Evolutionary conservation across 495 filamentous ascomycete species (phyloP), one percentile per base, ranked within the genome.

Genomic region (Podospora anserina): DNA sequence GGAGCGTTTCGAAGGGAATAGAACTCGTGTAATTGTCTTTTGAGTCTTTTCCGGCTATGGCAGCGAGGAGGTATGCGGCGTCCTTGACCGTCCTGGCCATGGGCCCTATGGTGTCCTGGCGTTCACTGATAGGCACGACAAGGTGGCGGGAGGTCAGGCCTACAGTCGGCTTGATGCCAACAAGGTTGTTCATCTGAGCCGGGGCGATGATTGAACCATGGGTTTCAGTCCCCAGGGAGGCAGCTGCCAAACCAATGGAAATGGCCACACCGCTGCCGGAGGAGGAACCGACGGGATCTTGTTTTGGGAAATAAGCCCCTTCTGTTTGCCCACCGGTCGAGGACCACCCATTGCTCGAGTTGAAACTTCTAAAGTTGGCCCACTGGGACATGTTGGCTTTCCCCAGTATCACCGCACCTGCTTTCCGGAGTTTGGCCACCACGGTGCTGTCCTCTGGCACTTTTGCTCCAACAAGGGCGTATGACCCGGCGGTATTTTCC

Each of bases 51-150:
- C 88, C 87, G 0, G 85, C 87, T 54, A 91, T 89, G 19, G 83
- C 85, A 71, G 87, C 81, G 26, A 92, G 82, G 4, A 90, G n/a
- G 65, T 86, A 84, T 0, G 89, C 88, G 0, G 88, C 89, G 71
- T 92, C 89, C 69, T 83, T 86, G 66, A 92, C 88, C 1, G 83
- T 66, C 15, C 54, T 15, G 11, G 88, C 84, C 81, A 91, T 85
- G 0, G 89, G 87, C 0, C 89, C 89, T 28, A 90, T 79, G 0
- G 88, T 90, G 70, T 91, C 89, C 73, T 88, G 87, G 69, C 83
- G 85, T 73, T 86, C 76, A 49, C 79, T 84, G 64, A 90, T 84
- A 19, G 89, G 89, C 28, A 91, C 85, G 19, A 90, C 87, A 23
- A 88, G 78, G 65, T 83, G 75, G 11, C 88, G 78, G 15, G 86